These are phyloP conservation scores for Cyclotella sp. DNA, from an alignment of 108 stramenopile species.

Conservation along the genomic window DNA sequence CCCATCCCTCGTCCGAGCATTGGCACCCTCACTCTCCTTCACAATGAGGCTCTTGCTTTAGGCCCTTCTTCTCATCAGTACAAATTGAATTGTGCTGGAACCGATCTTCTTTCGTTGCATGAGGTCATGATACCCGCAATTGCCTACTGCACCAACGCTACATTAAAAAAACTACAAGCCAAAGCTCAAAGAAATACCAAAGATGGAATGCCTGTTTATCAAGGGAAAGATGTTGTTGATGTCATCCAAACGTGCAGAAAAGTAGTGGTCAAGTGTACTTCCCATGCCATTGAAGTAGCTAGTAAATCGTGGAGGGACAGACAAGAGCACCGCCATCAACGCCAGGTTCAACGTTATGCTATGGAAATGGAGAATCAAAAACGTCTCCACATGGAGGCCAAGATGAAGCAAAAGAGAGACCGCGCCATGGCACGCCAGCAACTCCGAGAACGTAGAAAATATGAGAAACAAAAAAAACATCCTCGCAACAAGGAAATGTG, in stretches of 20 bases:
- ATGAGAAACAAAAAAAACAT: slow-evolving; percentile 35
- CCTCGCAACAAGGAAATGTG: slow-evolving; percentile 56
- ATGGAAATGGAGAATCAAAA: slow-evolving; percentile 27
- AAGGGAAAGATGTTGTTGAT: slow-evolving; percentile 49
- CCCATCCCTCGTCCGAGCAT: slow-evolving; percentile 20
- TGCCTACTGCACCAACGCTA: slow-evolving; percentile 24
- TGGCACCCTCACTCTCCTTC: slow-evolving; percentile 27
- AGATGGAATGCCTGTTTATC: slow-evolving; percentile 36
- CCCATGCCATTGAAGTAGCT: slow-evolving; percentile 28
- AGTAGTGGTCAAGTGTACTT: slow-evolving; percentile 34
- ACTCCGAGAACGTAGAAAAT: slow-evolving; percentile 27
- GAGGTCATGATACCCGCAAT: slow-evolving; percentile 54
- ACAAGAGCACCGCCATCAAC: slow-evolving; percentile 19
- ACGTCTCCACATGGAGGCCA: slow-evolving; percentile 4
- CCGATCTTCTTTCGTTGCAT: slow-evolving; percentile 43
- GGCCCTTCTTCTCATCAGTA: slow-evolving; percentile 47
- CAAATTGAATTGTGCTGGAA: slow-evolving; percentile 36
- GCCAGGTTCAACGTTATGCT: slow-evolving; percentile 12
- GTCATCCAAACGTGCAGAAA: slow-evolving; percentile 45
- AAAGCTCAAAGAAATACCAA: slow-evolving; percentile 46
- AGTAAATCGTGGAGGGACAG: slow-evolving; percentile 45
- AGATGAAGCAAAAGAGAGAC: slow-evolving; percentile 36
- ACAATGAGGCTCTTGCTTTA: slow-evolving; percentile 28
- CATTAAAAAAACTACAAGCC: slow-evolving; percentile 45
- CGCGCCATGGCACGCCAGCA: slow-evolving; percentile 31